These are phyloP conservation scores for Ettlia oleoabundans DNA, from an alignment of 139 green algal genomes.

Conservation along the genomic window DNA sequence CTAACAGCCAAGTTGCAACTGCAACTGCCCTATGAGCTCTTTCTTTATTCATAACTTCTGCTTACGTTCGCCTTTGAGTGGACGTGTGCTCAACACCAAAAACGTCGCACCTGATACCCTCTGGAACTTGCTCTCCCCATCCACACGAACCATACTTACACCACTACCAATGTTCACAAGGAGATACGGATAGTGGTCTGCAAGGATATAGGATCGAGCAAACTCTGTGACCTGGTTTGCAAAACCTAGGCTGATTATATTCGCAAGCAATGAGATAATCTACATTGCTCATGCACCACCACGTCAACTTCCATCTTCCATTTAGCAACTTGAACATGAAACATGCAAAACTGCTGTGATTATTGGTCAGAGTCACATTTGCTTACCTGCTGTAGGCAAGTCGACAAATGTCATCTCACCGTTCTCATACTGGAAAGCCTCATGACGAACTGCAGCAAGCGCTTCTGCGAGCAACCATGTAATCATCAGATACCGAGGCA, in stretches of 20 bases:
- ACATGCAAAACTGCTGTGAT: no score
- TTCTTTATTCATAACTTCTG: no score
- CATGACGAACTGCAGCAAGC: conserved; percentile 79
- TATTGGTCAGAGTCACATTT: no score
- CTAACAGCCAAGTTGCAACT: conserved; percentile 42
- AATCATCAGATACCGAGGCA: no score
- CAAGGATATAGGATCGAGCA: not conserved
- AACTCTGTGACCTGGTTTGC: not conserved
- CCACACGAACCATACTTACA: conserved; percentile 94
- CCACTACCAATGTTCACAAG: conserved; percentile 98
- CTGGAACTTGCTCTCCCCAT: conserved; percentile 40
- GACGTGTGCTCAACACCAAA: not conserved
- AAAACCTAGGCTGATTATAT: no score
- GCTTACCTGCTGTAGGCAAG: conserved; percentile 20
- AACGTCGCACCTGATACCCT: conserved; percentile 61
- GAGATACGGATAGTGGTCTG: conserved; percentile 94
- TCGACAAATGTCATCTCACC: conserved; percentile 66
- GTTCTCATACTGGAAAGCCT: conserved; percentile 92
- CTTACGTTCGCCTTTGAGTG: no score
- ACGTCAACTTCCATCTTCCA: no score
- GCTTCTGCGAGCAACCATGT: no score
- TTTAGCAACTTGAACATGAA: no score
- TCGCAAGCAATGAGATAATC: no score
- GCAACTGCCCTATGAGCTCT: not conserved
- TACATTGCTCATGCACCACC: no score